Conservation (phyloP, 345 rosid genomes). For the Syzygium oleosum region DNA sequence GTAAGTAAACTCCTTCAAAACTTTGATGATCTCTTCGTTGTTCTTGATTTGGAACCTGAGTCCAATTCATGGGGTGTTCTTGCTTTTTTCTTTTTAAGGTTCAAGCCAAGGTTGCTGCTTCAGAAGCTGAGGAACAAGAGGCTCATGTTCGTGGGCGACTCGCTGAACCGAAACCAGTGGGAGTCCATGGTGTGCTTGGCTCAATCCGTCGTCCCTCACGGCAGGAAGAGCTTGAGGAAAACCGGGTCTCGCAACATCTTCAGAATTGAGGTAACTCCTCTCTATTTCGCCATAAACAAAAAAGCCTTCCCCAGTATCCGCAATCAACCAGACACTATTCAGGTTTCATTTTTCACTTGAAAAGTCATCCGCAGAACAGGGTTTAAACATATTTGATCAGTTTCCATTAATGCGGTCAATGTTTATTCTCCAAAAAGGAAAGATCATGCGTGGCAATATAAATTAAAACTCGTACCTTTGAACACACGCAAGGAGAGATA, state of each 20-base stretch:
- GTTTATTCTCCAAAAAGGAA: neutral
- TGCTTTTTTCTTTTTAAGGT: slow-evolving; percentile 56
- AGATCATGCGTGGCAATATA: neutral
- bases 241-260: slow-evolving; percentile 59
- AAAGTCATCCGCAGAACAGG: neutral
- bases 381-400: neutral
- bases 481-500: neutral
- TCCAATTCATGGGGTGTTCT: neutral
- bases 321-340: neutral
- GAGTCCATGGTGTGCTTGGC: slow-evolving; percentile 95
- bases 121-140: slow-evolving; percentile 92
- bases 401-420: neutral
- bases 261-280: slow-evolving; percentile 52
- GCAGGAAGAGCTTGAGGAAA: slow-evolving; percentile 58
- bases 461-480: neutral
- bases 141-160: slow-evolving; percentile 95
- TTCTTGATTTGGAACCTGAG: neutral
- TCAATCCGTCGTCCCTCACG: slow-evolving; percentile 66
- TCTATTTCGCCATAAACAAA: neutral
- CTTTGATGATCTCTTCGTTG: too few relatives aligned
- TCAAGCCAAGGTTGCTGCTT: slow-evolving; percentile 53
- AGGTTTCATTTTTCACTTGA: neutral
- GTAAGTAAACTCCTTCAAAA: slow-evolving; percentile 17
- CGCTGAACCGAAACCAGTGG: slow-evolving; percentile 95
- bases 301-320: neutral